A percentile compares a stretch with the other conserved stretches of the same genome.
phyloP scores from a whole-genome alignment of 495 filamentous ascomycete genomes.

The Lichenothelia convexa region DNA sequence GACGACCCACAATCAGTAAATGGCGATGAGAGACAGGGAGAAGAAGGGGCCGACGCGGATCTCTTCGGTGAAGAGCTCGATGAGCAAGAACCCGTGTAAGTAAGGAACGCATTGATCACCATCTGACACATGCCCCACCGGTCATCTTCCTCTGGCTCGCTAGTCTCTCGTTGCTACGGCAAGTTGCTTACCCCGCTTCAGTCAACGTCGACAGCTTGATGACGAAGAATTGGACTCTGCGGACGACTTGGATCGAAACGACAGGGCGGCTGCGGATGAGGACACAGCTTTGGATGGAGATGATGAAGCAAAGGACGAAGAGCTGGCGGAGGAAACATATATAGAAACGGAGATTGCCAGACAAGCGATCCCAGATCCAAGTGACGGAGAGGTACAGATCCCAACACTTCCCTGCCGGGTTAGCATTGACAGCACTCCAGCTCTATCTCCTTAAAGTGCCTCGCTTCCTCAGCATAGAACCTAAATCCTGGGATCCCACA shows the following conservation, averaged over 20 bases:
- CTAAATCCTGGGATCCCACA: slow-evolving; percentile 51
- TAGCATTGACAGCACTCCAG: slow-evolving; percentile 22
- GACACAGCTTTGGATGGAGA: background rate
- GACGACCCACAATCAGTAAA: background rate
- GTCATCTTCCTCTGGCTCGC: too few species aligned
- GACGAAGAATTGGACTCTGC: slow-evolving; percentile 69
- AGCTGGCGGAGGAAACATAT: slow-evolving; percentile 12
- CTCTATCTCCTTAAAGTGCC: slow-evolving; percentile 65
- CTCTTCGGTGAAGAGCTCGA: slow-evolving; percentile 11
- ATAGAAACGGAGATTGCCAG: slow-evolving; percentile 20
- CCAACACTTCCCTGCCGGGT: background rate
- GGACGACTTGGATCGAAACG: slow-evolving; percentile 43
- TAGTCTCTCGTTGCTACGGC: too few species aligned
- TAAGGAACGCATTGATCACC: too few species aligned
- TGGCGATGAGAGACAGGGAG: slow-evolving; percentile 6
- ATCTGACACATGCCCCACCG: too few species aligned
- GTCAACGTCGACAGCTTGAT: slow-evolving; percentile 35
- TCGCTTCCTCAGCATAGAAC: slow-evolving; percentile 57
- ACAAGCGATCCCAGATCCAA: slow-evolving; percentile 50
- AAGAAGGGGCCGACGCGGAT: slow-evolving; percentile 8
- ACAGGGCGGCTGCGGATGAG: slow-evolving; percentile 20
- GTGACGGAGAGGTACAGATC: slow-evolving; percentile 28
- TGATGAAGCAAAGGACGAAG: slow-evolving; percentile 22
- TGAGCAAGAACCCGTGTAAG: too few species aligned
- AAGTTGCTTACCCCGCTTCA: slow-evolving; percentile 3